phyloP scores from a whole-genome alignment of 257 asterid species.

The Eustoma russellianum region DNA sequence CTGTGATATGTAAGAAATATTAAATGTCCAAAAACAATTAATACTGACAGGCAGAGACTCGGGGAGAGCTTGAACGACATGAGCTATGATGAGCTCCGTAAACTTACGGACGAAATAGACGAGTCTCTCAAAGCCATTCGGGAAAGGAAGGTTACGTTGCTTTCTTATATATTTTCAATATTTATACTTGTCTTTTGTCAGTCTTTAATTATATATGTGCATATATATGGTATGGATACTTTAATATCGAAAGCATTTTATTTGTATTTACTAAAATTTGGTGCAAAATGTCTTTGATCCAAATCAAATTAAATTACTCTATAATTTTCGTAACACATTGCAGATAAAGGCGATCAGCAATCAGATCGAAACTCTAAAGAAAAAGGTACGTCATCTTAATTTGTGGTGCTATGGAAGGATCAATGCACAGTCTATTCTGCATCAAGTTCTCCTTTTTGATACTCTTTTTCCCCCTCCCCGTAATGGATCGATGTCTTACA shows the following conservation, averaged over 20 bases:
- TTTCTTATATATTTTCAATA: neutral
- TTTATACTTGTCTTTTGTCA: neutral
- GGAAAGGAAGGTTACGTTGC: conserved; percentile 44
- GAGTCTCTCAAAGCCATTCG: conserved; percentile 27
- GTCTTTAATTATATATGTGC: too few species aligned
- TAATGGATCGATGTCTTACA: neutral
- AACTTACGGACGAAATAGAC: conserved; percentile 32
- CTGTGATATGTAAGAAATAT: neutral
- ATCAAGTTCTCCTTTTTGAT: neutral
- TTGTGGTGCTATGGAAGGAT: neutral
- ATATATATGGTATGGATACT: too few species aligned
- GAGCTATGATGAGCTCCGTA: conserved; percentile 21
- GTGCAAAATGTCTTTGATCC: neutral
- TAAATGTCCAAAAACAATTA: neutral
- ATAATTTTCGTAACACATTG: neutral
- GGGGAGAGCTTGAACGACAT: conserved; percentile 36
- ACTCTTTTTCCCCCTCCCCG: neutral
- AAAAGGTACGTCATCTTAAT: conserved; percentile 39
- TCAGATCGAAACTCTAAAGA: conserved; percentile 63
- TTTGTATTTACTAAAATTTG: too few species aligned
- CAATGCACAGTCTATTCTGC: too few species aligned
- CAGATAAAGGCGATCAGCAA: conserved; percentile 56
- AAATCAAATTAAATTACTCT: neutral
- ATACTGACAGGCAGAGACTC: conserved; percentile 31
- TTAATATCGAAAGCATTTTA: too few species aligned